Conservation (phyloP, 2,329 filamentous ascomycete genomes). For the Bipolaris victoriae region DNA sequence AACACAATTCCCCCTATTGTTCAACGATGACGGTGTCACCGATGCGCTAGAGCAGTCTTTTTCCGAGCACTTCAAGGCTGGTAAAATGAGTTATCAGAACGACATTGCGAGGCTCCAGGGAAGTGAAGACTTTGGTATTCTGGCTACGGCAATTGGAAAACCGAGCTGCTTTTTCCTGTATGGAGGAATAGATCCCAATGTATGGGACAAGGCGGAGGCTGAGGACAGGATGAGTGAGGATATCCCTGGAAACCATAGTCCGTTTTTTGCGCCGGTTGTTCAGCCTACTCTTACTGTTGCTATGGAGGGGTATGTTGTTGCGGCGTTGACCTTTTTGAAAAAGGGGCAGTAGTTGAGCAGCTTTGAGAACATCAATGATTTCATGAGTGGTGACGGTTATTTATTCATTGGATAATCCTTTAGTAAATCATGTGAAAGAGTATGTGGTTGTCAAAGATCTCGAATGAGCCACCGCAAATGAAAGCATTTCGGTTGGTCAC, state of each 20-base stretch:
- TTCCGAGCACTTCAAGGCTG: conserved; percentile 51
- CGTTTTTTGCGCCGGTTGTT: conserved; percentile 64
- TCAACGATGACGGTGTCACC: conserved; percentile 59
- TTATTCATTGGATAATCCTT: no score
- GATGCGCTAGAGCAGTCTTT: conserved; percentile 54
- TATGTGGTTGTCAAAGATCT: no score
- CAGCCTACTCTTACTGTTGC: conserved; percentile 63
- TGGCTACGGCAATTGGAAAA: conserved; percentile 58
- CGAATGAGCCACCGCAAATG: no score
- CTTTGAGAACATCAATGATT: background rate
- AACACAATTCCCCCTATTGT: conserved; percentile 55
- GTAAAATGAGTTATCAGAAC: conserved; percentile 41
- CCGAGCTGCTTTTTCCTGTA: conserved; percentile 64
- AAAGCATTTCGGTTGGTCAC: no score
- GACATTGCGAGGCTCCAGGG: conserved; percentile 53
- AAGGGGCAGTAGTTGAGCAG: conserved; percentile 10
- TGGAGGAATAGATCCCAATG: conserved; percentile 58
- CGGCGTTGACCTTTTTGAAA: conserved; percentile 57
- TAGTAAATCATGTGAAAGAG: no score
- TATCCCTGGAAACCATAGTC: conserved; percentile 65
- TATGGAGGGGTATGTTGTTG: conserved; percentile 58
- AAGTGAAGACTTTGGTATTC: conserved; percentile 65
- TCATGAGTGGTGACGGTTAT: no score
- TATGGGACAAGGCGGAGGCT: conserved; percentile 58
- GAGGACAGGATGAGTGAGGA: conserved; percentile 54